Conservation (phyloP, 1,284 basidiomycete genomes). For the Xerocomus nothofagi region DNA sequence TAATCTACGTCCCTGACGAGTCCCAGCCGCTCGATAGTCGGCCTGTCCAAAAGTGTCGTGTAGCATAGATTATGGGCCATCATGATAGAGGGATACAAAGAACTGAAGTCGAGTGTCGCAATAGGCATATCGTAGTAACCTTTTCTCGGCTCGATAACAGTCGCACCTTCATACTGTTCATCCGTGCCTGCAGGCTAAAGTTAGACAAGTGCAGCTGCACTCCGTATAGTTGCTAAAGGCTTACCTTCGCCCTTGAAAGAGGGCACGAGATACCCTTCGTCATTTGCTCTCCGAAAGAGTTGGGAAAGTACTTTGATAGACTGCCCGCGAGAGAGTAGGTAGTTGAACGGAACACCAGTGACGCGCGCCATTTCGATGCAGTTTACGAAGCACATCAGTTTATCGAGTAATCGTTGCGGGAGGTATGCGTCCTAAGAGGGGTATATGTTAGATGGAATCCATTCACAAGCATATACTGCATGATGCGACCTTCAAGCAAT, state of each 20-base stretch:
- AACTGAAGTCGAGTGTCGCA: conserved; percentile 95
- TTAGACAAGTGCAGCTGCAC: neutral
- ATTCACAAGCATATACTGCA: neutral
- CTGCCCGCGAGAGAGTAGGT: conserved; percentile 85
- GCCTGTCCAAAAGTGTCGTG: conserved; percentile 84
- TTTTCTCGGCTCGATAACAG: conserved; percentile 92
- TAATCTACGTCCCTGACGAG: conserved; percentile 88
- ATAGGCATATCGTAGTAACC: conserved; percentile 95
- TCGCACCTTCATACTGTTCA: conserved; percentile 96
- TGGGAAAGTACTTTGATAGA: conserved; percentile 97
- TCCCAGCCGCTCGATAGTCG: conserved; percentile 71
- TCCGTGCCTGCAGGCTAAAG: conserved; percentile 61
- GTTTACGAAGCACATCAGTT: conserved; percentile 97
- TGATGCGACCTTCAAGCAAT: conserved; percentile 83
- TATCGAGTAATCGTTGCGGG: conserved; percentile 90
- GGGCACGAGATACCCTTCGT: conserved; percentile 86
- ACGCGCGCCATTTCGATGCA: conserved; percentile 96
- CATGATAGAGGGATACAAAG: conserved; percentile 98
- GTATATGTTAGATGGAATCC: neutral
- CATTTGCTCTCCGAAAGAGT: conserved; percentile 85
- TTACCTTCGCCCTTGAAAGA: conserved; percentile 79
- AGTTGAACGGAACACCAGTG: conserved; percentile 97
- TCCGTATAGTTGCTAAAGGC: conserved; percentile 3
- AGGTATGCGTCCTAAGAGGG: conserved; percentile 85
- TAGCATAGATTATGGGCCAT: conserved; percentile 99